Evolutionary conservation across 2,329 filamentous ascomycete species (phyloP), one percentile per base, ranked within the genome.

Genomic region (Bipolaris zeicola): DNA sequence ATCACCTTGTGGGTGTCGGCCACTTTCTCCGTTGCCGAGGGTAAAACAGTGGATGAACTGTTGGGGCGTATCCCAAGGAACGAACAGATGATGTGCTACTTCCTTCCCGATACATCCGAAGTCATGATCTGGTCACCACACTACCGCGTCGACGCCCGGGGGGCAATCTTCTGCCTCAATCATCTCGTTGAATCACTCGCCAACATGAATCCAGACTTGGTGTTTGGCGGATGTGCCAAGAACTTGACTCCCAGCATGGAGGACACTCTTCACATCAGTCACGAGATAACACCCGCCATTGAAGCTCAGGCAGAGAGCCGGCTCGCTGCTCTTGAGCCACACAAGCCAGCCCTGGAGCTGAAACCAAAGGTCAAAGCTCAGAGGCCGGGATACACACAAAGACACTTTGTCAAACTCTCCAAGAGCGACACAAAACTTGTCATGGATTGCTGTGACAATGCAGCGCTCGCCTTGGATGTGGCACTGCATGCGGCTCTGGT

Each of bases 41-140:
- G 64, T 39, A 62, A 60, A 31, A 59, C 64, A 8, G 55, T 67
- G 18, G 65, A 68, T 31, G 56, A 67, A 26, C 42, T 68, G 7
- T 51, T 67, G 18, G 65, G 65, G 5, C 59, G 65, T 13, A 64
- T 68, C 18, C 65, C 65, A 33, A 52, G 65, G n/a, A 68, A 67
- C 37, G 65, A 68, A 50, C 65, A 66, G 48, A 68, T 68, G 65
- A 64, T 63, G 61, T 66, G 62, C 47, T 68, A 68, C 50, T 68
- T 54, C 41, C 58, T 68, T 2, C 61, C 59, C 5, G 49, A 62
- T 36, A 64, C 61, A 31, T 64, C 62, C 26, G 65, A 68, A 36
- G 60, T 68, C 13, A 55, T 68, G 53, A 60, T 68, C 22, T 62
- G 64, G 28, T 68, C 65, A 10, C 65, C 65, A 2, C 65, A 68